Percentiles rank a stretch among this genome's conserved stretches.
These are phyloP conservation scores for Taxillus chinensis DNA, from an alignment of 164 flowering plant species.

Conservation along the genomic window DNA sequence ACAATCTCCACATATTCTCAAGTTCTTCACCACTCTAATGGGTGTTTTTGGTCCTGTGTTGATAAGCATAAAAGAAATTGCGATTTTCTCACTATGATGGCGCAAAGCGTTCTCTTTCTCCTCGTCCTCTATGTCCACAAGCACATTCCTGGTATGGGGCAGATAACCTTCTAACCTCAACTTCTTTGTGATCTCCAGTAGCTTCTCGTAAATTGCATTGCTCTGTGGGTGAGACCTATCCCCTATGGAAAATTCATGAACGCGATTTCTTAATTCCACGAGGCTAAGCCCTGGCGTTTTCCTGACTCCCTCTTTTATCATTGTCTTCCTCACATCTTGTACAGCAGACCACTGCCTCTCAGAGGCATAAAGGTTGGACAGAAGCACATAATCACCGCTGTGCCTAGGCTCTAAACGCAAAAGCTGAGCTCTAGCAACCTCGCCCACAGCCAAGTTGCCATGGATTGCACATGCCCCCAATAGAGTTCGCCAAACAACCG, in stretches of 20 bases:
- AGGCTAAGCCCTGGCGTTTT: slow-evolving; percentile 5
- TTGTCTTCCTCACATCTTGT: background rate
- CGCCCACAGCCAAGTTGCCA: background rate
- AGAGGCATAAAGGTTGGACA: slow-evolving; percentile 1
- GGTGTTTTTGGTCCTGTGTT: background rate
- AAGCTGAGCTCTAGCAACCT: background rate
- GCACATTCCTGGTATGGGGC: background rate
- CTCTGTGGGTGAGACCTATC: background rate
- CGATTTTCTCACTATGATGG: slow-evolving; percentile 5
- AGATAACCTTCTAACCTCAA: background rate
- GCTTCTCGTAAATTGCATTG: background rate
- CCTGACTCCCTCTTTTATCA: background rate
- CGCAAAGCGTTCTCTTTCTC: slow-evolving; percentile 5
- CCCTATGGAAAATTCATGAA: slow-evolving; percentile 4
- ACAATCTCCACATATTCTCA: slow-evolving; percentile 5
- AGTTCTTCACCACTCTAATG: slow-evolving; percentile 2
- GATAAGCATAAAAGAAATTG: slow-evolving; percentile 3
- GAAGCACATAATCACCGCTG: slow-evolving; percentile 4
- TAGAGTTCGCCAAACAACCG: slow-evolving; percentile 4
- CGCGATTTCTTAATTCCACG: slow-evolving; percentile 1
- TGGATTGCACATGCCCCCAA: slow-evolving; percentile 2
- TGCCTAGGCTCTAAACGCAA: background rate
- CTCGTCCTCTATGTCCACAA: slow-evolving; percentile 4
- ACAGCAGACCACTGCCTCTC: background rate
- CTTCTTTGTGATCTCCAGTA: background rate